These are phyloP conservation scores for Capsicum rhomboideum DNA, from an alignment of 257 asterid genomes.

Conservation along the genomic window DNA sequence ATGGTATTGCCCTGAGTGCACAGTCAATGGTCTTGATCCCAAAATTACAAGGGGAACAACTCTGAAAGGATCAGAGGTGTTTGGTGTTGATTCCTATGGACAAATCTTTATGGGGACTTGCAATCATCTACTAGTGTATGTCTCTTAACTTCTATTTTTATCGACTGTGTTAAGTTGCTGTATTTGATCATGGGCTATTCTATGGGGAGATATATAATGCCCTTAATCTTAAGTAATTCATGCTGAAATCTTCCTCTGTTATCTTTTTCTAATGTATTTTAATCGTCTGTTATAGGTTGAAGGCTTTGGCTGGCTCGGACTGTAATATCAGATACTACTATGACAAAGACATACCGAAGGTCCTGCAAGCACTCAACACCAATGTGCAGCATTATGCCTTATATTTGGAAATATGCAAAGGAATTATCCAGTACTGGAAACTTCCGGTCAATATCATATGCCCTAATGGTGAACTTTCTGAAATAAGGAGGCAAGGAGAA, in stretches of 20 bases:
- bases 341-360: slow-evolving; percentile 43
- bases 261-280: slow-evolving; percentile 5
- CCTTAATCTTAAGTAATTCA: slow-evolving; percentile 3
- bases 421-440: slow-evolving; percentile 58
- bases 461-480: slow-evolving; percentile 22
- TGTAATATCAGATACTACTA: slow-evolving; percentile 49
- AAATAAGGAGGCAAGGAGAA: slow-evolving; percentile 17
- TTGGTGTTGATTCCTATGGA: slow-evolving; percentile 53
- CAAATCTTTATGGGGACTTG: slow-evolving; percentile 64
- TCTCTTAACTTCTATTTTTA: slow-evolving; percentile 12
- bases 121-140: slow-evolving; percentile 84
- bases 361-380: slow-evolving; percentile 38
- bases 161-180: not conserved
- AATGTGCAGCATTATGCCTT: slow-evolving; percentile 28
- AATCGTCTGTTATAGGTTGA: slow-evolving; percentile 41
- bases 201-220: not conserved
- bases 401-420: slow-evolving; percentile 63
- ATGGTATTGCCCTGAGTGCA: slow-evolving; percentile 91
- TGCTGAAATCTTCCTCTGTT: slow-evolving; percentile 1
- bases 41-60: slow-evolving; percentile 33
- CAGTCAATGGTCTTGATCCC: slow-evolving; percentile 44
- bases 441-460: slow-evolving; percentile 24
- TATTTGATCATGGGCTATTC: not conserved
- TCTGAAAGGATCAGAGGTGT: slow-evolving; percentile 51
- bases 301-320: slow-evolving; percentile 28